Evolutionary conservation across 164 flowering plant genomes (phyloP).

Genomic region (Annona squamosa): DNA sequence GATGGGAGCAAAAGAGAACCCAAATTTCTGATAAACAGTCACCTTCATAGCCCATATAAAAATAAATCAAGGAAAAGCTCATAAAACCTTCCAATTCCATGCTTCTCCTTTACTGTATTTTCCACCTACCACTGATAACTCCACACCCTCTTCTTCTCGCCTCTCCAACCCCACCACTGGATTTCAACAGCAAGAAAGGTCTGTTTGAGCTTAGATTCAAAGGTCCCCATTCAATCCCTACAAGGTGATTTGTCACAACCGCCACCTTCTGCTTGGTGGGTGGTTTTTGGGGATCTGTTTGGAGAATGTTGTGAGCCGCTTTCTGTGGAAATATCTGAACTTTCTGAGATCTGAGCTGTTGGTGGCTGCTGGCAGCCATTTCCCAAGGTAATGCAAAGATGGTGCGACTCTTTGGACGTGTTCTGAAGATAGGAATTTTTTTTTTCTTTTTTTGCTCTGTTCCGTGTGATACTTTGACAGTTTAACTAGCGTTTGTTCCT

Average conservation of each 20-base stretch:
- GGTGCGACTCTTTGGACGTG: background rate
- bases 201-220: conserved; percentile 37
- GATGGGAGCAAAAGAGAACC: background rate
- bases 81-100: conserved; percentile 18
- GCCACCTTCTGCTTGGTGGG: background rate
- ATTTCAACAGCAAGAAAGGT: conserved; percentile 29
- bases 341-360: conserved; percentile 17
- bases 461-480: too few species aligned
- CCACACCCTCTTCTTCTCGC: conserved; percentile 34
- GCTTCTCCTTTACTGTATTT: conserved; percentile 40
- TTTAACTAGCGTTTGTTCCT: too few species aligned
- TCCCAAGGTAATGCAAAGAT: conserved; percentile 14
- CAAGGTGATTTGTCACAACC: background rate
- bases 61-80: conserved; percentile 8
- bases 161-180: conserved; percentile 8
- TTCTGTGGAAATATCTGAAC: conserved; percentile 9
- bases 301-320: conserved; percentile 17
- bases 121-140: conserved; percentile 84
- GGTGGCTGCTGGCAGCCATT: conserved; percentile 5
- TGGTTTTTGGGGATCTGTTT: background rate
- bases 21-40: conserved; percentile 9
- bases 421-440: too few species aligned
- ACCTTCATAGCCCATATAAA: conserved; percentile 23
- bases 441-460: background rate
- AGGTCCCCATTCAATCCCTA: background rate